These are phyloP conservation scores for Coemansia sp. DNA, from an alignment of 192 early-diverging fungal species.

Conservation along the genomic window DNA sequence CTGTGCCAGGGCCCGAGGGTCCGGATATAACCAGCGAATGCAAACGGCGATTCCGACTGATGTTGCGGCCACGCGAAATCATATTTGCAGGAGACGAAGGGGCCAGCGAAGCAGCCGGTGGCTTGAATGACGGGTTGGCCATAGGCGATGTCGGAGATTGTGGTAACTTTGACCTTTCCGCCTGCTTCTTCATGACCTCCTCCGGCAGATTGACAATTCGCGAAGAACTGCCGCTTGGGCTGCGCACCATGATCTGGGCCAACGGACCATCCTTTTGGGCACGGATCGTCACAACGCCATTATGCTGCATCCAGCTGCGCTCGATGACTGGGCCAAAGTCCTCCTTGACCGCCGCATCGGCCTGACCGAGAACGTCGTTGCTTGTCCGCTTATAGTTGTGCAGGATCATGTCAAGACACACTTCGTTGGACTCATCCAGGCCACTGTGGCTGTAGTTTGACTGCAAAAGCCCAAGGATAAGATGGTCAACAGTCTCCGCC, in stretches of 20 bases:
- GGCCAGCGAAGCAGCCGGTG: slow-evolving; percentile 47
- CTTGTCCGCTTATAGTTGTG: slow-evolving; percentile 62
- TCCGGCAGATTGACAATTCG: slow-evolving; percentile 56
- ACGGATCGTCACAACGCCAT: slow-evolving; percentile 77
- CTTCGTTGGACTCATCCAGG: slow-evolving; percentile 86
- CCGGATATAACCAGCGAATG: slow-evolving; percentile 18
- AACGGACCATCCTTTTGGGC: slow-evolving; percentile 66
- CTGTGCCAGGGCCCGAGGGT: slow-evolving; percentile 1
- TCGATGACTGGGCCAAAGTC: slow-evolving; percentile 55
- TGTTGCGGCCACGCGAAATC: slow-evolving; percentile 35
- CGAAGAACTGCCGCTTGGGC: slow-evolving; percentile 75
- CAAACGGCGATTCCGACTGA: slow-evolving; percentile 32
- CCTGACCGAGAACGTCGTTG: slow-evolving; percentile 38
- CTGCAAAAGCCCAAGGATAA: slow-evolving; percentile 72
- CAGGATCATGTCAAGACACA: slow-evolving; percentile 92
- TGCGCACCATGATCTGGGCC: slow-evolving; percentile 80
- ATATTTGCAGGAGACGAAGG: slow-evolving; percentile 7
- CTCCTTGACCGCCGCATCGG: slow-evolving; percentile 40
- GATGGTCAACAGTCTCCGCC: slow-evolving; percentile 74
- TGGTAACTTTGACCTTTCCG: slow-evolving; percentile 21
- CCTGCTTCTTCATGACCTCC: slow-evolving; percentile 34
- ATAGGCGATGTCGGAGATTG: slow-evolving; percentile 10
- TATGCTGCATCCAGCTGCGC: slow-evolving; percentile 83
- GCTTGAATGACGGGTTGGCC: slow-evolving; percentile 34
- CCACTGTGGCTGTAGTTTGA: slow-evolving; percentile 57